phyloP scores from a whole-genome alignment of 2,329 filamentous ascomycete genomes.

The Colletotrichum aenigma region DNA sequence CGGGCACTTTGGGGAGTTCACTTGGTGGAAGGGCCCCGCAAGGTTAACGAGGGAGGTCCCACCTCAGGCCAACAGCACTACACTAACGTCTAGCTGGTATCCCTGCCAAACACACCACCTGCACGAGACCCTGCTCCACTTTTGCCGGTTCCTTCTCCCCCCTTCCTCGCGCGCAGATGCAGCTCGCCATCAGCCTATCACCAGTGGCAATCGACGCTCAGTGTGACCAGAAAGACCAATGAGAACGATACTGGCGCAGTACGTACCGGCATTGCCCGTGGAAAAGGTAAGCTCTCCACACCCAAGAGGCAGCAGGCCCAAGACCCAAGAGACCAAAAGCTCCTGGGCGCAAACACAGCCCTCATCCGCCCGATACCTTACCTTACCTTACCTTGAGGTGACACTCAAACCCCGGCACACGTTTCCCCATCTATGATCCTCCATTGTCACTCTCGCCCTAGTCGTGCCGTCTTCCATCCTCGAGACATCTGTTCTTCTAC shows the following conservation, averaged over 20 bases:
- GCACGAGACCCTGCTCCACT: conserved; percentile 7
- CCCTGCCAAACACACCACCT: conserved; percentile 2
- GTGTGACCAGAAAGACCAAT: neutral
- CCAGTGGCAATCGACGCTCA: neutral
- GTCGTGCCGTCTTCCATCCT: conserved; percentile 3
- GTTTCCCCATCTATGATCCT: conserved; percentile 3
- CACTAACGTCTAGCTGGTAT: neutral
- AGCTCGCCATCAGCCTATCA: neutral
- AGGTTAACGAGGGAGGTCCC: neutral
- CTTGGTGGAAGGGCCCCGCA: neutral
- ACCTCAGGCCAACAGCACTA: neutral
- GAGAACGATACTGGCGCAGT: neutral
- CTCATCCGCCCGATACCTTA: neutral
- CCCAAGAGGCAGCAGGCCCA: neutral
- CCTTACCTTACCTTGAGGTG: neutral
- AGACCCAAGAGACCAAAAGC: neutral
- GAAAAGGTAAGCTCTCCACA: neutral
- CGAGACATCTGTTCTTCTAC: neutral
- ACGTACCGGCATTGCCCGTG: neutral
- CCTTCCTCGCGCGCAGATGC: neutral
- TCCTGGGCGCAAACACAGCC: conserved; percentile 19
- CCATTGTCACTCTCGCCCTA: neutral
- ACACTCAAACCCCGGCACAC: neutral
- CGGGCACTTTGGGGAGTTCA: neutral
- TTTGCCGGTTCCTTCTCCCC: neutral